These are phyloP conservation scores for Aspergillus aculeatinus DNA, from an alignment of 2,329 filamentous ascomycete genomes.

Conservation along the genomic window DNA sequence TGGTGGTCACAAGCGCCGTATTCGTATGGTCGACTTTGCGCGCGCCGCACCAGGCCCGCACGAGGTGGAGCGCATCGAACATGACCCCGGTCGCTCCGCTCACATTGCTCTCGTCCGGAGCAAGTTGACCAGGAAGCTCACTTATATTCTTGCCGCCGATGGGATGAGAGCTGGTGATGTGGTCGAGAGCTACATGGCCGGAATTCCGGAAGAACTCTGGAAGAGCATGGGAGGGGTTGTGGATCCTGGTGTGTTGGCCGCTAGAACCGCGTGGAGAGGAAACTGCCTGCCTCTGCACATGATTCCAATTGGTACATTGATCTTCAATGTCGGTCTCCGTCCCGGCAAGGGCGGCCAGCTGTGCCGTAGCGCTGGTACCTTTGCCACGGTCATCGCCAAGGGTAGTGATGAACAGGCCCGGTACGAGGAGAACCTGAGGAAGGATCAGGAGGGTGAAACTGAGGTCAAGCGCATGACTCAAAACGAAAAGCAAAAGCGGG, in stretches of 20 bases:
- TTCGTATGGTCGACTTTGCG: slow-evolving; percentile 86
- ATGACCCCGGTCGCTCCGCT: slow-evolving; percentile 88
- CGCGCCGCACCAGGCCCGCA: slow-evolving; percentile 78
- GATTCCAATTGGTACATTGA: slow-evolving; percentile 88
- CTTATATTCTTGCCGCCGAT: slow-evolving; percentile 93
- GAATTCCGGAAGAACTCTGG: slow-evolving; percentile 83
- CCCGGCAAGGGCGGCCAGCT: slow-evolving; percentile 76
- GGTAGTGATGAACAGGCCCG: slow-evolving; percentile 64
- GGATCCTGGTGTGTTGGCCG: slow-evolving; percentile 92
- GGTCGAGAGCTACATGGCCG: slow-evolving; percentile 86
- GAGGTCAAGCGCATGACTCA: slow-evolving; percentile 37
- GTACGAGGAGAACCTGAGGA: slow-evolving; percentile 51
- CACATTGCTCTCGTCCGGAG: slow-evolving; percentile 87
- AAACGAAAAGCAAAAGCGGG: slow-evolving; percentile 42
- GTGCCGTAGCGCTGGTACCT: slow-evolving; percentile 91
- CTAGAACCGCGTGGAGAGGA: slow-evolving; percentile 88
- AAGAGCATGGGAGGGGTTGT: slow-evolving; percentile 88
- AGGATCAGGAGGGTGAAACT: slow-evolving; percentile 26
- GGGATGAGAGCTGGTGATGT: slow-evolving; percentile 88
- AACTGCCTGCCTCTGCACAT: slow-evolving; percentile 96
- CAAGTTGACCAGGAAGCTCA: slow-evolving; percentile 70
- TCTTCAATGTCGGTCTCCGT: slow-evolving; percentile 83
- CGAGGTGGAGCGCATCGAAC: slow-evolving; percentile 88
- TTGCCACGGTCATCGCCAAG: slow-evolving; percentile 84
- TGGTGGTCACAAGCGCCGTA: slow-evolving; percentile 86